Conservation (phyloP, 768 basidiomycete species). For the Tylopilus plumbeoviolaceoides region DNA sequence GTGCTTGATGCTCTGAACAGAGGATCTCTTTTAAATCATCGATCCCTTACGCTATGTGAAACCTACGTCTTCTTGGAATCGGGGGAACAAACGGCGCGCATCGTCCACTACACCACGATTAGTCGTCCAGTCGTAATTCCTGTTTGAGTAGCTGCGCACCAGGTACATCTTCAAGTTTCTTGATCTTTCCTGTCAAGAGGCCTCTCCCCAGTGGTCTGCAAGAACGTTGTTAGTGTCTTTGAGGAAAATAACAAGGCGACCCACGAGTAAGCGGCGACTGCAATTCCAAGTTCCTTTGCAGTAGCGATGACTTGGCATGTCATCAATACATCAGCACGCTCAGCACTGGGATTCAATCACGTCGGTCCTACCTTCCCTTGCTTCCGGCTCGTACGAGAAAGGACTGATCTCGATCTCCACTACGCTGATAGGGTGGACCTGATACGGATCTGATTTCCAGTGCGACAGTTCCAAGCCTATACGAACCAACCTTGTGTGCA, state of each 20-base stretch:
- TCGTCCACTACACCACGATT: slow-evolving; percentile 34
- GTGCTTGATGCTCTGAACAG: slow-evolving; percentile 34
- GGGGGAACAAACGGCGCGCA: slow-evolving; percentile 31
- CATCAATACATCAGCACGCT: neutral
- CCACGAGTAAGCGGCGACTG: slow-evolving; percentile 58
- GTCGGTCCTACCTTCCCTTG: slow-evolving; percentile 34
- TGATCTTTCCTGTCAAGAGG: slow-evolving; percentile 47
- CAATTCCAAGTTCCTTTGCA: slow-evolving; percentile 49
- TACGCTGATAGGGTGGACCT: slow-evolving; percentile 53
- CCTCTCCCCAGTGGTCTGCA: slow-evolving; percentile 49
- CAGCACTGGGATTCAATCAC: neutral
- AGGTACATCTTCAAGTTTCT: slow-evolving; percentile 32
- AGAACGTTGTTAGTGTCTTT: neutral
- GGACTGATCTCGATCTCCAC: slow-evolving; percentile 68
- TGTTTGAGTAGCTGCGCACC: slow-evolving; percentile 11
- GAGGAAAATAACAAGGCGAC: slow-evolving; percentile 11
- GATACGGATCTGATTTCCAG: neutral
- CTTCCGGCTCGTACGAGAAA: slow-evolving; percentile 52
- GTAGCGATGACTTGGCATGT: slow-evolving; percentile 43
- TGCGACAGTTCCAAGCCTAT: neutral
- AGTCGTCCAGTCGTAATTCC: neutral
- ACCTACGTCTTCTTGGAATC: slow-evolving; percentile 41
- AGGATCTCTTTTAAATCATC: neutral
- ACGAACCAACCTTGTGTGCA: slow-evolving; percentile 21
- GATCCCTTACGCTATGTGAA: slow-evolving; percentile 1